Evolutionary conservation across 768 basidiomycete species (phyloP).

Genomic region (Tephrocybe sp.): DNA sequence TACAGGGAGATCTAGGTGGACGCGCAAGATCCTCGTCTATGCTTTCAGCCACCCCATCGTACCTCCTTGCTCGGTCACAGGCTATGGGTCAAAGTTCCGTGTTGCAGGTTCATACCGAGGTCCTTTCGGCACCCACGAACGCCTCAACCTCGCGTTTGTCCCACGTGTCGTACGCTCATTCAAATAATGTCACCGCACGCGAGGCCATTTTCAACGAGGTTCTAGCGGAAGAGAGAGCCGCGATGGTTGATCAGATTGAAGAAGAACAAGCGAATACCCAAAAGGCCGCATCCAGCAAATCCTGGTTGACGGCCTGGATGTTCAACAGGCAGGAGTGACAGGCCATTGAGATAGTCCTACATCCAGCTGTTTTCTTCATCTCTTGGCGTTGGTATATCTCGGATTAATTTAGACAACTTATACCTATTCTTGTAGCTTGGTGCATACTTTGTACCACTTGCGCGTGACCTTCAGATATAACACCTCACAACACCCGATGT

Average conservation of each 20-base stretch:
- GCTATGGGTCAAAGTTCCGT: conserved; percentile 41
- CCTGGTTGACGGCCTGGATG: conserved; percentile 71
- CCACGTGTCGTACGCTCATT: conserved; percentile 25
- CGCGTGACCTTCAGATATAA: conserved; percentile 21
- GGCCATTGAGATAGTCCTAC: conserved; percentile 7
- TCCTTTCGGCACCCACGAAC: conserved; percentile 30
- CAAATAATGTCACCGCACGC: conserved; percentile 51
- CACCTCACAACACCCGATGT: conserved; percentile 13
- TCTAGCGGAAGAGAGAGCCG: conserved; percentile 67
- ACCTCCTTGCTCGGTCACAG: conserved; percentile 27
- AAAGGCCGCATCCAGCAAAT: conserved; percentile 43
- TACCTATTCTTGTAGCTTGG: conserved; percentile 21
- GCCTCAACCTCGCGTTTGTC: conserved; percentile 38
- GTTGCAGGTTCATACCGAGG: conserved; percentile 43
- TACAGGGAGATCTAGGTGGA: conserved; percentile 21
- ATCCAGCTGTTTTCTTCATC: conserved; percentile 26
- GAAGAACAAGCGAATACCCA: conserved; percentile 55
- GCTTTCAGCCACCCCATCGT: conserved; percentile 32
- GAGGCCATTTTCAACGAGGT: conserved; percentile 70
- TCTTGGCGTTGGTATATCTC: conserved; percentile 34
- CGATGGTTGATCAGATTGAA: conserved; percentile 49
- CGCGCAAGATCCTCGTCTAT: conserved; percentile 37
- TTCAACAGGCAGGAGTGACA: conserved; percentile 42
- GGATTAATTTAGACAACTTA: conserved; percentile 35
- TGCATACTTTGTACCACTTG: conserved; percentile 17